Evolutionary conservation across 805 yeast genomes (phyloP).

Genomic region (Pichia thaimueangensis): DNA sequence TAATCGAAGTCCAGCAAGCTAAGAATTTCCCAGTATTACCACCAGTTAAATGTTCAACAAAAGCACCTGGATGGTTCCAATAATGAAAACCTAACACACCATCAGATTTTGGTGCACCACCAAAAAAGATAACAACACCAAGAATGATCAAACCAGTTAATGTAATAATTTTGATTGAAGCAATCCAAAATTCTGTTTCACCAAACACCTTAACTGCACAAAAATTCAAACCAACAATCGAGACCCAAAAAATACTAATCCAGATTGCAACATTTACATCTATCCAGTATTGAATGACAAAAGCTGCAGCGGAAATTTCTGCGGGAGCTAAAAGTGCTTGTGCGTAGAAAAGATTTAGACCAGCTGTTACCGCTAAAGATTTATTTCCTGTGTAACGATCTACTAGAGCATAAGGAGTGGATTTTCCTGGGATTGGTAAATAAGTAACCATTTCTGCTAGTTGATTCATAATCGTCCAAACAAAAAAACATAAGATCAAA

Average conservation of each 20-base stretch:
- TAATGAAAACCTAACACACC: slow-evolving; percentile 61
- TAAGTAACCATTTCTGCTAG: slow-evolving; percentile 64
- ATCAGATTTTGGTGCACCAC: slow-evolving; percentile 50
- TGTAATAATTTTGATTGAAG: slow-evolving; percentile 58
- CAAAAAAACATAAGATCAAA: slow-evolving; percentile 53
- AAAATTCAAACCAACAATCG: slow-evolving; percentile 41
- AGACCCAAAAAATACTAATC: slow-evolving; percentile 47
- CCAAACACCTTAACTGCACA: slow-evolving; percentile 36
- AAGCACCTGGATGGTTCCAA: slow-evolving; percentile 46
- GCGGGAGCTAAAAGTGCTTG: slow-evolving; percentile 32
- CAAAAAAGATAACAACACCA: slow-evolving; percentile 51
- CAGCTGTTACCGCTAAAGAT: slow-evolving; percentile 29
- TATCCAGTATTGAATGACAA: slow-evolving; percentile 56
- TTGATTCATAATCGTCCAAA: slow-evolving; percentile 58
- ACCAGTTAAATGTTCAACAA: slow-evolving; percentile 40
- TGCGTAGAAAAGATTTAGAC: slow-evolving; percentile 33
- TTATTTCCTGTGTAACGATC: slow-evolving; percentile 27
- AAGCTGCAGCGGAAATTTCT: slow-evolving; percentile 57
- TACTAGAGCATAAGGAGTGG: slow-evolving; percentile 24
- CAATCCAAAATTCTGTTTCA: slow-evolving; percentile 60
- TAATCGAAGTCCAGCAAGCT: slow-evolving; percentile 56
- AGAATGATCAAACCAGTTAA: slow-evolving; percentile 54
- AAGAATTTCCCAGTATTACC: slow-evolving; percentile 59
- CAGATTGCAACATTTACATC: slow-evolving; percentile 47
- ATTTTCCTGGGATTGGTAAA: slow-evolving; percentile 51